phyloP scores from a whole-genome alignment of 164 flowering plant genomes.

The Tinospora cordifolia region DNA sequence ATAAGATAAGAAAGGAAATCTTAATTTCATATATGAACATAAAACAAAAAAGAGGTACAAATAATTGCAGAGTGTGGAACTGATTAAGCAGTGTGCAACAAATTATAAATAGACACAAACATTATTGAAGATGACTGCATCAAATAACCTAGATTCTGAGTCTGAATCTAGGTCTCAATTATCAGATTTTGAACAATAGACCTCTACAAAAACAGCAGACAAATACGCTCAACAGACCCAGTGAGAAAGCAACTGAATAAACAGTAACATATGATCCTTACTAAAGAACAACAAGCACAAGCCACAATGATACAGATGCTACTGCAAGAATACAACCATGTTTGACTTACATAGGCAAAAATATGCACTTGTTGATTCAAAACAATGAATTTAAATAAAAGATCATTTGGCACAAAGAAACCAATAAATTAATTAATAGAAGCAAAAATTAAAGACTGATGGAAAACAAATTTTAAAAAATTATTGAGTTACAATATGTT shows the following conservation, averaged over 20 bases:
- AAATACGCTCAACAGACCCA: neutral
- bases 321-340: neutral
- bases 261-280: neutral
- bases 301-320: neutral
- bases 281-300: neutral
- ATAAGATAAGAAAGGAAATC: neutral
- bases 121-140: neutral
- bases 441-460: too few species aligned
- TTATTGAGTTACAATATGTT: too few species aligned
- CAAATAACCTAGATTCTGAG: neutral
- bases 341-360: neutral
- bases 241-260: neutral
- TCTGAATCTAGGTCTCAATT: neutral
- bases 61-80: too few species aligned
- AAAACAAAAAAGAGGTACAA: neutral
- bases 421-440: too few species aligned
- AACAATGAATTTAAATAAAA: too few species aligned
- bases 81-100: neutral
- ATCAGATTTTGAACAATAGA: too few species aligned
- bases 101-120: neutral
- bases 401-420: too few species aligned
- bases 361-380: too few species aligned
- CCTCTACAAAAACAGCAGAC: neutral
- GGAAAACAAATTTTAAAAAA: too few species aligned
- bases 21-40: neutral